Conservation (phyloP, 768 basidiomycete species). For the Crucibulum laeve region DNA sequence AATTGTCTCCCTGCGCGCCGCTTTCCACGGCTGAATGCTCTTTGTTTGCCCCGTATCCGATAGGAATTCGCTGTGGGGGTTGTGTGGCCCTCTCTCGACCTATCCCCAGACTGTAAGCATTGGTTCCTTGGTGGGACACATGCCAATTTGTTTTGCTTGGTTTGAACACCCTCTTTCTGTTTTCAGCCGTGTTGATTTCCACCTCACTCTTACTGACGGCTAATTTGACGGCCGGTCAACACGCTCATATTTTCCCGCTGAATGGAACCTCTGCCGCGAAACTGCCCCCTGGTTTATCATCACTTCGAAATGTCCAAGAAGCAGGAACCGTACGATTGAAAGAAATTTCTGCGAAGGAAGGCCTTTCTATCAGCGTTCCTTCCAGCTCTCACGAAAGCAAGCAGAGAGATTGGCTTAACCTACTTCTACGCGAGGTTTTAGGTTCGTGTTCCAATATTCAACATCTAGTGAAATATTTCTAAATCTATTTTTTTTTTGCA, state of each 20-base stretch:
- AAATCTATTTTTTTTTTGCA: slow-evolving; percentile 8
- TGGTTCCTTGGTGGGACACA: slow-evolving; percentile 7
- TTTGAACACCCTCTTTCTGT: slow-evolving; percentile 6
- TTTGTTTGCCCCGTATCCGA: slow-evolving; percentile 12
- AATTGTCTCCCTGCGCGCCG: slow-evolving; percentile 2
- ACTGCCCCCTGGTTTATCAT: slow-evolving; percentile 41
- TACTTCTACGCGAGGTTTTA: slow-evolving; percentile 63
- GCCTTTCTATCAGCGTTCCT: slow-evolving; percentile 5
- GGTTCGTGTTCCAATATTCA: slow-evolving; percentile 35
- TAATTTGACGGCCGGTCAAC: slow-evolving; percentile 42
- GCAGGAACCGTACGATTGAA: slow-evolving; percentile 49
- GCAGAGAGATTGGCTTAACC: slow-evolving; percentile 60
- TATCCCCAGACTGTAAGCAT: slow-evolving; percentile 54
- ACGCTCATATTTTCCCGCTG: slow-evolving; percentile 46
- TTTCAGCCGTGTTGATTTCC: slow-evolving; percentile 51
- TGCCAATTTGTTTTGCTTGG: slow-evolving; percentile 9
- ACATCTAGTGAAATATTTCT: slow-evolving; percentile 8
- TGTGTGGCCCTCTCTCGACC: slow-evolving; percentile 71
- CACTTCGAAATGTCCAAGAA: slow-evolving; percentile 43
- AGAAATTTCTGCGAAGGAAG: slow-evolving; percentile 31
- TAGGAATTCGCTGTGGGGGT: slow-evolving; percentile 66
- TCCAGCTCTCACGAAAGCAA: slow-evolving; percentile 23
- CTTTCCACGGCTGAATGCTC: slow-evolving; percentile 1
- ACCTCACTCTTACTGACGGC: slow-evolving; percentile 60
- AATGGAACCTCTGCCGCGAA: slow-evolving; percentile 31